Evolutionary conservation across 2,329 filamentous ascomycete genomes (phyloP), one percentile per base, ranked within the genome.

Genomic region (Diplocarpon rosae): DNA sequence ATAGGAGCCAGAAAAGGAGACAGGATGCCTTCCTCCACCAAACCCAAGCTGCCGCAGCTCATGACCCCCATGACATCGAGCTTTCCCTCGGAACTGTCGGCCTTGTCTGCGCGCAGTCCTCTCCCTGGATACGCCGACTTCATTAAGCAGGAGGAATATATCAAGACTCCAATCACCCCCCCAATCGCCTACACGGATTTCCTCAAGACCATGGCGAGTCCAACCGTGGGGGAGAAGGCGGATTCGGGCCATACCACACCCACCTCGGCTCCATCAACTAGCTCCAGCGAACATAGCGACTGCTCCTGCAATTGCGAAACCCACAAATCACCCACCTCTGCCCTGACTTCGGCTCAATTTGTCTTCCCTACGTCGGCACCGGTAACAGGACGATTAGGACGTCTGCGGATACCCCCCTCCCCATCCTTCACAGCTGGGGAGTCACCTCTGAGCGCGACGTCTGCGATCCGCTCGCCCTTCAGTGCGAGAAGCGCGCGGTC

Each of bases 111-210:
- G 37, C 76, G 74, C 53, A 89, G 81, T 52, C 85, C 85, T 39
- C 71, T 84, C 59, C 79, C 79, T 39, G 69, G 68, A 40, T 71
- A 71, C 37, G 70, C 76, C 15, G 67, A 71, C 43, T 72, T 57
- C 37, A 53, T 89, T 69, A 90, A 89, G 64, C 68, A 83, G 55
- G 72, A 83, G 45, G 75, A 80, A 47, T 65, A 71, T 36, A 65
- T 78, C 46, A 83, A 80, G 66, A 95, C 89, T 4, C 89, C 89
- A 39, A 94, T 96, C 63, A 93, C 85, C 41, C 90, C 90, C 42
- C 90, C 90, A 2, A 72, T 76, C 16, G 89, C 90, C 46, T 96
- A 96, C 62, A 83, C 86, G 54, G 88, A 96, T 60, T 96, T 95
- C 61, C 79, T 96, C 51, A 90, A 88, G 66, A 80, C 81, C 48